Base-by-base conservation (phyloP, 257 asterid genomes). In the Solanum sejunctum region DNA sequence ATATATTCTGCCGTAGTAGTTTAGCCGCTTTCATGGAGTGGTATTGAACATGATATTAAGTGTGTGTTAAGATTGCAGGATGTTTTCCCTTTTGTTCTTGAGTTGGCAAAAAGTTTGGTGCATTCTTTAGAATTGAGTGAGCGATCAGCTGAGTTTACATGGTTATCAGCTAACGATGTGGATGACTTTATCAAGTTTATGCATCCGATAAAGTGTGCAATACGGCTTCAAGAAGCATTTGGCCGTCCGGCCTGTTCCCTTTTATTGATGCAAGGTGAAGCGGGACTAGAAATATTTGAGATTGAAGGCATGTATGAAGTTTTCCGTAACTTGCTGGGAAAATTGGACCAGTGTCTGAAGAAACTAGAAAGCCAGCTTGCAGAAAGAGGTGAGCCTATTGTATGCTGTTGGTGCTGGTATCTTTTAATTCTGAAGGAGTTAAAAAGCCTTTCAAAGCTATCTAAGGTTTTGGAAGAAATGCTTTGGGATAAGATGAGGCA, bases 81-180 rank as follows among this genome's bases (percentile, higher is more conserved):
- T 63, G 80, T 92, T 81, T 88, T 92, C 39, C 92, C 92, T 2
- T 94, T 93, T 84, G 90, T 93, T 71, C 72, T 82, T 17, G 98
- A 96, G 80, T 81, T 94, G 84, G 95, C 95, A 18, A 77, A 16
- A 49, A 93, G 88, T 86, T 78, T 96, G 72, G 86, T 91, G 2
- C 63, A 12, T 18, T 87, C 81, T 84, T 84, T 96, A 88, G 85
- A 55, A 63, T 86, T 85, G 75, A 80, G 88, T 72, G 26, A 60
- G 49, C 92, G 32, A 28, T 28, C 32, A 28, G 32, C 55, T 61
- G 17, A 86, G 20, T 82, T 56, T 56, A 18, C 20, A 5, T 90
- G 90, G 86, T 92, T 88, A 21, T 60, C 89, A 5, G 69, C 84
- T 64, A 23, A 49, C 45, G 94, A 91, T 64, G 93, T 93, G 77